Conservation (phyloP, 2,329 filamentous ascomycete species). For the Microcyclospora tardicrescens region DNA sequence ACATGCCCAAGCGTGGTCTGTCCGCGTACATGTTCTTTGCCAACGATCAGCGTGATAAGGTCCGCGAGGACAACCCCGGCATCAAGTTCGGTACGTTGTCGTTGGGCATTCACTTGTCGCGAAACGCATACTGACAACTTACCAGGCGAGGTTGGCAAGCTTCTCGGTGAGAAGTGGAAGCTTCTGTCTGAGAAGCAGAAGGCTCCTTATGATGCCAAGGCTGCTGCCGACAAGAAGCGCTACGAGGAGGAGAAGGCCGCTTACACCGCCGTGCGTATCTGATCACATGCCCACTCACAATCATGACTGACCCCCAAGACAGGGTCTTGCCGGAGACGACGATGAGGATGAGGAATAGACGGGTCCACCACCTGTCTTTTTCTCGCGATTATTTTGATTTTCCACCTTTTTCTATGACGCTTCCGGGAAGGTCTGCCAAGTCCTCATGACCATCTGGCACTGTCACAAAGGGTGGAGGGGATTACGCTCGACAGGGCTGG, state of each 20-base stretch:
- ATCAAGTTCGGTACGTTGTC: constrained; percentile 71
- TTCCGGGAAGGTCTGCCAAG: neutral
- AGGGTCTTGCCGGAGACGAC: constrained; percentile 21
- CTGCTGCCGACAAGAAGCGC: constrained; percentile 93
- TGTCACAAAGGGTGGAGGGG: too few relatives aligned
- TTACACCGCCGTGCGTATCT: constrained; percentile 59
- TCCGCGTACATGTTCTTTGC: constrained; percentile 99
- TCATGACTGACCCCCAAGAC: constrained; percentile 4
- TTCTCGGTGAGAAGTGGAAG: constrained; percentile 99
- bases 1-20: constrained; percentile 97
- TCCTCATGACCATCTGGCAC: too few relatives aligned
- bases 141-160: constrained; percentile 85
- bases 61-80: constrained; percentile 94
- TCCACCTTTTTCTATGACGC: neutral
- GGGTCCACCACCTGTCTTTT: neutral
- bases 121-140: constrained; percentile 4
- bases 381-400: neutral
- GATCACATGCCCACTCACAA: neutral
- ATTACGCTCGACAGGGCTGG: too few relatives aligned
- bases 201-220: constrained; percentile 90
- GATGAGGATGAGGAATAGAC: constrained; percentile 26
- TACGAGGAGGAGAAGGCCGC: constrained; percentile 96
- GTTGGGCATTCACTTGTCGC: neutral
- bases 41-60: constrained; percentile 97
- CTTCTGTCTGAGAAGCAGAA: constrained; percentile 86